Conservation (phyloP, 139 green algal species). For the Astrephomene gubernaculifera region DNA sequence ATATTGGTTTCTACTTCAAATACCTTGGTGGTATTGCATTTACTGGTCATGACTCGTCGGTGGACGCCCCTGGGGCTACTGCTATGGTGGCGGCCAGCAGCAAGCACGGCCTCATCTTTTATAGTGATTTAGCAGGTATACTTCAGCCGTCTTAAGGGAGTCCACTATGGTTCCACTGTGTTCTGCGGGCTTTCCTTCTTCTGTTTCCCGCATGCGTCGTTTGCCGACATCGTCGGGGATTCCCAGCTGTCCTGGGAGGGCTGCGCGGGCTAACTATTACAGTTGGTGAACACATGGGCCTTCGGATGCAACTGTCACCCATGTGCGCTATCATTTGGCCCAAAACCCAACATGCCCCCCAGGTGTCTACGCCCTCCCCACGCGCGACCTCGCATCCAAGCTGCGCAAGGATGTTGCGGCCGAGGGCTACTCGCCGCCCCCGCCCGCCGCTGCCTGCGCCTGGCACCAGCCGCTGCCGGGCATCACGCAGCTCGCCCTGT, state of each 20-base stretch:
- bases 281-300: too few species aligned
- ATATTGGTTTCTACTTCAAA: slow-evolving; percentile 49
- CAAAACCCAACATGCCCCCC: neutral
- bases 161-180: too few species aligned
- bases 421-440: slow-evolving; percentile 7
- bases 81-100: neutral
- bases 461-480: neutral
- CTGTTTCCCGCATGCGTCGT: too few species aligned
- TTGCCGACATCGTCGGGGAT: too few species aligned
- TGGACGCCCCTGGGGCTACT: neutral
- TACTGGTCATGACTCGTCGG: neutral
- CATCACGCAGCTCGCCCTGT: slow-evolving; percentile 39
- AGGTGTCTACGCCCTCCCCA: slow-evolving; percentile 23
- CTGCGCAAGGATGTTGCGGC: neutral
- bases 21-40: slow-evolving; percentile 43
- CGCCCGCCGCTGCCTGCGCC: neutral
- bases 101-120: slow-evolving; percentile 40
- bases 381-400: neutral
- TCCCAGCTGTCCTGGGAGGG: too few species aligned
- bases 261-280: too few species aligned
- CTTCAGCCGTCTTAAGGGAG: too few species aligned
- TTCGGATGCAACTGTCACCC: too few species aligned
- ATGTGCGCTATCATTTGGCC: too few species aligned
- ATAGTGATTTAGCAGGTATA: slow-evolving; percentile 39
- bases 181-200: too few species aligned